Percentiles rank a stretch among this genome's conserved stretches.
Evolutionary conservation across 2,329 filamentous ascomycete species (phyloP).

Genomic region (Monilinia vaccinii-corymbosi): DNA sequence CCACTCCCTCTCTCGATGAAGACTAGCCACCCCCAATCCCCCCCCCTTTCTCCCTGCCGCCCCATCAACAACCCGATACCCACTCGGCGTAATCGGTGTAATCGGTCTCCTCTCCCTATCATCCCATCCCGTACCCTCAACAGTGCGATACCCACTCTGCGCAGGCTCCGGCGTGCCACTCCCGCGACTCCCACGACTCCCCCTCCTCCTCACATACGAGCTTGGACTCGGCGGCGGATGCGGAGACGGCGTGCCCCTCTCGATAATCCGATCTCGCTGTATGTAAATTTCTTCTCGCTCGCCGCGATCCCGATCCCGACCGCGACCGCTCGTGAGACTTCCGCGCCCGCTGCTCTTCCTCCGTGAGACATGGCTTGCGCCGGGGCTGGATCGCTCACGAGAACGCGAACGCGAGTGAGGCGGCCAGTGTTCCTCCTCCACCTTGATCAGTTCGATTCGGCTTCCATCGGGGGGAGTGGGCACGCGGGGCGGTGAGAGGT

Average conservation of each 20-base stretch:
- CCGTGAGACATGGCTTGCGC: neutral
- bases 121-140: slow-evolving; percentile 1
- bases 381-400: neutral
- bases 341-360: neutral
- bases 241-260: neutral
- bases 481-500: neutral
- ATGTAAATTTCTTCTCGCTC: neutral
- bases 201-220: neutral
- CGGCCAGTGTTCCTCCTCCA: slow-evolving; percentile 4
- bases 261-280: slow-evolving; percentile 1
- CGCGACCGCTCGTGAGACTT: neutral
- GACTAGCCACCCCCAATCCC: neutral
- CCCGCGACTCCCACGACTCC: neutral
- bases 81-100: neutral
- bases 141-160: neutral
- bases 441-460: slow-evolving; percentile 4
- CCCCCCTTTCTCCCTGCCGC: neutral
- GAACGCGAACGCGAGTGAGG: neutral
- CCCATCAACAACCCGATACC: slow-evolving; percentile 1
- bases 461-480: neutral
- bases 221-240: neutral
- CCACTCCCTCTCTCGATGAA: neutral
- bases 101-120: neutral
- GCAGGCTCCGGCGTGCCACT: neutral
- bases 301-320: neutral